A percentile compares a stretch with the other conserved stretches of the same genome.
Conservation (phyloP, 129 eudicot species). For the Silybum marianum region DNA sequence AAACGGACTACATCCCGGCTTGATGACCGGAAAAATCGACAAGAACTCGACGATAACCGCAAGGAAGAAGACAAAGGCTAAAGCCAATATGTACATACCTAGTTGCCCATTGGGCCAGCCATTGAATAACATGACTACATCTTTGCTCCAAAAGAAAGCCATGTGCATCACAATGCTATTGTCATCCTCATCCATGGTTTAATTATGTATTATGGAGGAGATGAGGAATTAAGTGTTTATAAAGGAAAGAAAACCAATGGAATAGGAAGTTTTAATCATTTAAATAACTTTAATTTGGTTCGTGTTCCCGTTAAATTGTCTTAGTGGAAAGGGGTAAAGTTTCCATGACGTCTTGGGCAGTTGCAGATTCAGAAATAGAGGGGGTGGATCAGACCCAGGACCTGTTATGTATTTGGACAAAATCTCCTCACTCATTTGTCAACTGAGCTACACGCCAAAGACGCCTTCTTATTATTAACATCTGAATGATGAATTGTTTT, state of each 20-base stretch:
- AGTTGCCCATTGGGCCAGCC: conserved; percentile 58
- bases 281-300: not conserved
- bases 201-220: not conserved
- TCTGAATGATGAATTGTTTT: too few species aligned
- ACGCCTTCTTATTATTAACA: too few species aligned
- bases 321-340: not conserved
- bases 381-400: too few species aligned
- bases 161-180: conserved; percentile 49
- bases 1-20: conserved; percentile 27
- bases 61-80: conserved; percentile 46
- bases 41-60: conserved; percentile 45
- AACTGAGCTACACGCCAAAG: too few species aligned
- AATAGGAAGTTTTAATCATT: not conserved
- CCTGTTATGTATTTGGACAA: too few species aligned
- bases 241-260: not conserved
- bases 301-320: not conserved
- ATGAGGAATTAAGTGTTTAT: conserved; percentile 16
- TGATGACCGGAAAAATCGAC: conserved; percentile 26
- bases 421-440: too few species aligned
- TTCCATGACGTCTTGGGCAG: not conserved
- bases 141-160: conserved; percentile 72
- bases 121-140: conserved; percentile 51
- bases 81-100: conserved; percentile 63
- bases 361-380: not conserved
- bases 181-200: conserved; percentile 34